A percentile compares a stretch with the other conserved stretches of the same genome.
Evolutionary conservation across 257 asterid genomes (phyloP).

Genomic region (Rhazya stricta): DNA sequence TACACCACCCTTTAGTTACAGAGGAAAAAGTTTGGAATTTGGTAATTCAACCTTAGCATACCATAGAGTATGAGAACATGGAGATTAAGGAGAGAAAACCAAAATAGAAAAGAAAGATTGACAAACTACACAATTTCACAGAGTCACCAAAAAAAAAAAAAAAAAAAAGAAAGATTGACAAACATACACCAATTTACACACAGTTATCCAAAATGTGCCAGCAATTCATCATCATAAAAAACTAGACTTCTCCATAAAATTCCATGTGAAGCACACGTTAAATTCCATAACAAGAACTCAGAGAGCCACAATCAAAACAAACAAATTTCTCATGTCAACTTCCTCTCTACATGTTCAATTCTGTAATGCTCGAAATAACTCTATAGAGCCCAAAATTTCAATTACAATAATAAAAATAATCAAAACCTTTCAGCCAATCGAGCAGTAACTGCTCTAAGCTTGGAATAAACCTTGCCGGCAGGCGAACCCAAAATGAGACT

Average conservation of each 20-base stretch:
- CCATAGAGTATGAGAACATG: not conserved
- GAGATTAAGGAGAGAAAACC: not conserved
- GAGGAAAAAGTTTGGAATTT: not conserved
- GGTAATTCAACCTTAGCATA: not conserved
- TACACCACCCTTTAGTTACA: not conserved
- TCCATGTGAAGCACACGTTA: not conserved
- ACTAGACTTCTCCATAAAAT: not conserved
- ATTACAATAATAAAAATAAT: conserved; percentile 8
- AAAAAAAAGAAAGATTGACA: not conserved
- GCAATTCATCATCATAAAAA: not conserved
- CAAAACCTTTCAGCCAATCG: conserved; percentile 77
- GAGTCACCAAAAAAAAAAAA: too few species aligned
- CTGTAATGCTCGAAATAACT: not conserved
- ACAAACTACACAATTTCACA: not conserved
- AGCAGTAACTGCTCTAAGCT: conserved; percentile 72
- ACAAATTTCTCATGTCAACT: not conserved
- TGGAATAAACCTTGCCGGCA: conserved; percentile 84
- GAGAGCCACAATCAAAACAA: not conserved
- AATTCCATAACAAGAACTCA: not conserved
- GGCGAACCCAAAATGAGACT: conserved; percentile 89
- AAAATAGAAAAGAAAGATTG: not conserved
- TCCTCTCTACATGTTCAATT: not conserved
- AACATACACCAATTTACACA: not conserved
- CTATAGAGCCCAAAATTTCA: not conserved
- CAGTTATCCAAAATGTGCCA: not conserved